Evolutionary conservation across 2,329 filamentous ascomycete genomes (phyloP).

Genomic region (Periconia macrospinosa): DNA sequence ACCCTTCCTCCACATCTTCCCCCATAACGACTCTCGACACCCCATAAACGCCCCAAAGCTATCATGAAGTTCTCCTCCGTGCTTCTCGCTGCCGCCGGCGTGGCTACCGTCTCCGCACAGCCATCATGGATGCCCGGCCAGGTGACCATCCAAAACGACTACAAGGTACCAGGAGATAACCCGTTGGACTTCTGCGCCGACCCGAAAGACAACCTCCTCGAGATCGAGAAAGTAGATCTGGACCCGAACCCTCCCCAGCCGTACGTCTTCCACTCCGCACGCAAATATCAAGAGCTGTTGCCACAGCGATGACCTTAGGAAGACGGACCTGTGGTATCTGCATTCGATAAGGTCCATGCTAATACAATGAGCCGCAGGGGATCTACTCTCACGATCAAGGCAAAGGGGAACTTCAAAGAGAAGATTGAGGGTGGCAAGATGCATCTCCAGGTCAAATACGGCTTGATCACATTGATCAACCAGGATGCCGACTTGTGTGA

Average conservation of each 20-base stretch:
- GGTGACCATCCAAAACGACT: conserved; percentile 54
- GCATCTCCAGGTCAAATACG: conserved; percentile 86
- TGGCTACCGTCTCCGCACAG: conserved; percentile 48
- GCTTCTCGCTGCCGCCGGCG: conserved; percentile 48
- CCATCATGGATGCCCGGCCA: conserved; percentile 50
- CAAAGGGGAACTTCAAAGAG: conserved; percentile 73
- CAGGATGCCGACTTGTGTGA: conserved; percentile 85
- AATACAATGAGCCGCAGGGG: conserved; percentile 60
- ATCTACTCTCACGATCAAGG: conserved; percentile 74
- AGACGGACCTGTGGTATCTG: not conserved
- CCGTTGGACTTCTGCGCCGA: conserved; percentile 79
- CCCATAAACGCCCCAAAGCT: conserved; percentile 1
- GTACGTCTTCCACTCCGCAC: conserved; percentile 58
- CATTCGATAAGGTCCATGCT: not conserved
- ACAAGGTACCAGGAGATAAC: conserved; percentile 79
- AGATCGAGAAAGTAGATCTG: conserved; percentile 78
- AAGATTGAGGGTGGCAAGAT: conserved; percentile 80
- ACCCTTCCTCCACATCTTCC: conserved; percentile 1
- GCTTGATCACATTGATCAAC: conserved; percentile 84
- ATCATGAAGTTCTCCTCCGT: conserved; percentile 40
- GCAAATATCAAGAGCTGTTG: not conserved
- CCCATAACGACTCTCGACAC: not conserved
- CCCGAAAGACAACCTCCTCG: conserved; percentile 69
- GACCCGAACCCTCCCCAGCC: conserved; percentile 81
- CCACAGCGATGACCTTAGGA: not conserved